Conservation (phyloP, 2,329 filamentous ascomycete species). For the Fusarium sp. region DNA sequence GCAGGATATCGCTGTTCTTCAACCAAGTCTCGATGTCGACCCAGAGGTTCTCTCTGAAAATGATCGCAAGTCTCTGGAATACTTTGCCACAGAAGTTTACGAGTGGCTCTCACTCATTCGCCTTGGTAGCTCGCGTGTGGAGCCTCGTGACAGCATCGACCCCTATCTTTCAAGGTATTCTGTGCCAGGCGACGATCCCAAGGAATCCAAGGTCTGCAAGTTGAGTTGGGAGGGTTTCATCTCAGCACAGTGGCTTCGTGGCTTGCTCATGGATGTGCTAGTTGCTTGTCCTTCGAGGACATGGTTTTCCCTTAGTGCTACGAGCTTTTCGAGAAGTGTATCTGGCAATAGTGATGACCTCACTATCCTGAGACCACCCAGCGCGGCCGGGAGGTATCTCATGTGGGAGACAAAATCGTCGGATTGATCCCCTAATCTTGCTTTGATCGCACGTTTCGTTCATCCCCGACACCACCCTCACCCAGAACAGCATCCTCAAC, state of each 20-base stretch:
- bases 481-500: conserved; percentile 83
- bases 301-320: conserved; percentile 67
- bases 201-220: conserved; percentile 54
- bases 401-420: conserved; percentile 67
- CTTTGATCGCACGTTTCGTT: conserved; percentile 71
- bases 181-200: conserved; percentile 56
- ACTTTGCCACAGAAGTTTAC: conserved; percentile 70
- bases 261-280: conserved; percentile 58
- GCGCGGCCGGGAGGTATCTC: conserved; percentile 62
- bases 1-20: conserved; percentile 29
- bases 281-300: conserved; percentile 53
- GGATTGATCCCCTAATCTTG: conserved; percentile 60
- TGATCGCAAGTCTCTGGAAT: conserved; percentile 65
- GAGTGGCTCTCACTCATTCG: conserved; percentile 80
- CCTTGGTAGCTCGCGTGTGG: conserved; percentile 72
- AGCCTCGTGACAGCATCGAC: conserved; percentile 68
- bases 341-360: conserved; percentile 59
- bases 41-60: conserved; percentile 45
- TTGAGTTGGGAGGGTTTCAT: conserved; percentile 70
- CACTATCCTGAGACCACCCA: conserved; percentile 63
- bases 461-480: conserved; percentile 68
- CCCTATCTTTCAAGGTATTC: conserved; percentile 75
- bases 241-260: conserved; percentile 61
- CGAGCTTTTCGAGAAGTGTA: conserved; percentile 59
- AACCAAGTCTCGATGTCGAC: conserved; percentile 42